Evolutionary conservation across 2,329 filamentous ascomycete species (phyloP), one percentile per base, ranked within the genome.

Genomic region (Metarhizium rileyi): DNA sequence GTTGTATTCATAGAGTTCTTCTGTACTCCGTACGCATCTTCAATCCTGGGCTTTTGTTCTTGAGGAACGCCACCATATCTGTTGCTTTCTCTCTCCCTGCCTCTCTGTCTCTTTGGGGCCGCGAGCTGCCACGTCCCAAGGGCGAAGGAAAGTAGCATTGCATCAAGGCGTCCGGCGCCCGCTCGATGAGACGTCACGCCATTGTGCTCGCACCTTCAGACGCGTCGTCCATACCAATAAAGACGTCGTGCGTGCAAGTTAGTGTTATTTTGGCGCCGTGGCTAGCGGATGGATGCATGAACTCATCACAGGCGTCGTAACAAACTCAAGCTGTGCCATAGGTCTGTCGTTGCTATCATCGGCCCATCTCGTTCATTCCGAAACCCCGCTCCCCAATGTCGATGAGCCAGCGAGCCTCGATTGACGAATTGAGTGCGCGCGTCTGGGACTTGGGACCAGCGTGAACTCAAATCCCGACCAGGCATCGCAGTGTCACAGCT

Each of bases 321-420:
- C 42, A 16, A n/a, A 28, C 25, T 44, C 20, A 16, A 36, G 20
- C 28, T 16, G 44, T 20, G 44, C 28, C 28, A 50, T 35, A 49
- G 23, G 45, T 16, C 46, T 44, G 28, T 28, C 46, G 38, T 40
- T 42, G 43, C 26, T 45, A 42, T 50, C 50, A 47, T 52, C 49
- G 44, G 43, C 36, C 47, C 49, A 46, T 50, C 40, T 52, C 35
- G 35, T 30, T 46, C 54, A 54, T 56, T 56, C 50, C 54, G 45
- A 53, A 50, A 49, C 53, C 53, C 53, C 52, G 48, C 51, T 52
- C 50, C n/a, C n/a, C n/a, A n/a, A n/a, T n/a, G n/a, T n/a, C n/a
- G n/a, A n/a, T n/a, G n/a, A n/a, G n/a, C 28, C 7, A 30, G 28
- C 28, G n/a, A n/a, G 33, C 33, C 16, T 14, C 25, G 38, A 42